Evolutionary conservation across 1,284 basidiomycete genomes (phyloP), one percentile per base, ranked within the genome.

Genomic region (Crepidotus sp.): DNA sequence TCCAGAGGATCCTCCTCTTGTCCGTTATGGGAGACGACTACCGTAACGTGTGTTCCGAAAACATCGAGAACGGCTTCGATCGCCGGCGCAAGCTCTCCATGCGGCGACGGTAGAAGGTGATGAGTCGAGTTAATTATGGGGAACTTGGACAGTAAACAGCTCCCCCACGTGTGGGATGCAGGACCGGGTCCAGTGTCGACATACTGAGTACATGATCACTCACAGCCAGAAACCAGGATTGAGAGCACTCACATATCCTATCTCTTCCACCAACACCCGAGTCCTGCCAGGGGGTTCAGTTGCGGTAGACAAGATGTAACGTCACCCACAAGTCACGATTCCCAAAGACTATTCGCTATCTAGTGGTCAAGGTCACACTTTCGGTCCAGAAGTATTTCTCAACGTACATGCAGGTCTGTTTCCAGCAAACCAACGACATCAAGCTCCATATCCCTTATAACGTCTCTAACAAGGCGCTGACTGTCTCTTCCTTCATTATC

Each of bases 1-100:
- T 96, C 93, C 14, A 92, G 62, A 0, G 84, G 76, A 40, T 92
- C 90, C 60, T 95, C 87, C 71, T 95, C 88, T 81, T 97, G 93
- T 2, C 93, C 93, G 58, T 97, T 96, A 58, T 97, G 93, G 0
- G 87, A 77, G 1, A 95, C 85, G 15, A 95, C 68, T 0, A 94
- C 87, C 11, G 84, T 82, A 17, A 95, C 79, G 40, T 77, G 71
- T 0, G 80, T 82, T 0, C 91, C 91, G 54, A 82, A 87, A 4
- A 94, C 70, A 50, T 95, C 85, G 11, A 97, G 69, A 5, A 89
- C 77, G 0, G 93, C 93, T 59, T 88, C 84, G 42, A 94, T 94
- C 0, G 91, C 91, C 0, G 93, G 93, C 0, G 93, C 93, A 13
- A 97, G 77, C 62, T 97, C 93, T 13, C 90, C 85, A 41, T 74